Evolutionary conservation across 2,329 filamentous ascomycete species (phyloP).

Genomic region (Purpureocillium lavendulum): DNA sequence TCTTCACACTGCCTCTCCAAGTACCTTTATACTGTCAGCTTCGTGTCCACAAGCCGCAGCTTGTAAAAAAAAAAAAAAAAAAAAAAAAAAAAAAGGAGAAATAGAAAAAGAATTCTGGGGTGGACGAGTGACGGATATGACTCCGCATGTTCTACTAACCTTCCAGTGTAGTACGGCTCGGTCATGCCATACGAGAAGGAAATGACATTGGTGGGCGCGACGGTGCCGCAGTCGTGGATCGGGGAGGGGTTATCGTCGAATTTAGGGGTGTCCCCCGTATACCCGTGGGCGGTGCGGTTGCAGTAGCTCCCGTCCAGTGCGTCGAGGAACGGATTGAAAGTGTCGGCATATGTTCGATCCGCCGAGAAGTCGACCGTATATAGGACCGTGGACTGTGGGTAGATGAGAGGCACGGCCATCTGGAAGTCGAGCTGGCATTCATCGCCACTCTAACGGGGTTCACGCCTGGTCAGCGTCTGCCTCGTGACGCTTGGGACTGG

Average conservation of each 20-base stretch:
- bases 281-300: constrained; percentile 37
- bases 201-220: constrained; percentile 1
- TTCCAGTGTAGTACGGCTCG: no score
- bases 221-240: constrained; percentile 24
- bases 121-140: no score
- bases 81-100: no score
- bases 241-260: constrained; percentile 41
- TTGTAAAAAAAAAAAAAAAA: no score
- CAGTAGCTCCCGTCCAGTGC: constrained; percentile 47
- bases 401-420: constrained; percentile 34
- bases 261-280: constrained; percentile 36
- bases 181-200: constrained; percentile 8
- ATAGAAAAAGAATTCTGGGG: no score
- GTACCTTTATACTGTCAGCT: constrained; percentile 33
- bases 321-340: constrained; percentile 37
- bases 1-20: constrained; percentile 32
- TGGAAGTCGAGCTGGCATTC: constrained; percentile 41
- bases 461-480: no score
- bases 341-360: constrained; percentile 21
- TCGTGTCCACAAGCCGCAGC: constrained; percentile 37
- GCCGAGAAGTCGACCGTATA: constrained; percentile 35
- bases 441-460: constrained; percentile 16
- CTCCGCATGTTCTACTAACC: no score
- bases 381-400: constrained; percentile 36
- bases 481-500: no score